Evolutionary conservation across 164 flowering plant genomes (phyloP).

Genomic region (Chloranthus sessilifolius): DNA sequence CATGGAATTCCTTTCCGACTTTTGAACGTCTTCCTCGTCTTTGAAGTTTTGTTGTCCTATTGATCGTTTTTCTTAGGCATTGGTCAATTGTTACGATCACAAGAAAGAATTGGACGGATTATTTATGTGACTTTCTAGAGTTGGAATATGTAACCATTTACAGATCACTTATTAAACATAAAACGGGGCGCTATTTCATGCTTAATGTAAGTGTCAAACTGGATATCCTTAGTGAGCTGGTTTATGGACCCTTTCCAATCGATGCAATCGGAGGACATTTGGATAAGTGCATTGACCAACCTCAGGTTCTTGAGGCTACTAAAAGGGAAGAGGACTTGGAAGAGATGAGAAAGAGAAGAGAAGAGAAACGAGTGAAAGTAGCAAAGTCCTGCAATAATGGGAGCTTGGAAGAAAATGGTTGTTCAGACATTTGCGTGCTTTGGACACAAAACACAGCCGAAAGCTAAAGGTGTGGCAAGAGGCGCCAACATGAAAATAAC

Average conservation of each 20-base stretch:
- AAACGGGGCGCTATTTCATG: constrained; percentile 5
- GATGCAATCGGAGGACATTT: constrained; percentile 10
- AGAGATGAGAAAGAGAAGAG: constrained; percentile 11
- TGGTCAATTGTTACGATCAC: constrained; percentile 6
- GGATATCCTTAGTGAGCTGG: constrained; percentile 12
- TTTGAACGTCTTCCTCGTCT: background rate
- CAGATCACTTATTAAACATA: constrained; percentile 7
- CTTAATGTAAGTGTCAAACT: constrained; percentile 10
- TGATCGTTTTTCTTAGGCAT: background rate
- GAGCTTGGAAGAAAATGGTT: no score
- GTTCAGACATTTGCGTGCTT: no score
- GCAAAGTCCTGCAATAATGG: background rate
- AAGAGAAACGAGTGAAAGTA: constrained; percentile 10
- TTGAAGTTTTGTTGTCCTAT: background rate
- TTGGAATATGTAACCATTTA: constrained; percentile 4
- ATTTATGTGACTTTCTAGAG: constrained; percentile 12
- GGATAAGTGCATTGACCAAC: constrained; percentile 11
- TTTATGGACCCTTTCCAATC: constrained; percentile 9
- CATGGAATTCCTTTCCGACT: background rate
- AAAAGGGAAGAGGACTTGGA: constrained; percentile 10
- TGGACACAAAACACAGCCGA: no score
- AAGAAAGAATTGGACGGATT: constrained; percentile 11
- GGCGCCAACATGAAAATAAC: no score
- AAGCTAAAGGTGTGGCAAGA: no score
- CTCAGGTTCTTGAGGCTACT: constrained; percentile 7